These are phyloP conservation scores for Massospora cicadina DNA, from an alignment of 371 early-diverging fungal species.

Conservation along the genomic window DNA sequence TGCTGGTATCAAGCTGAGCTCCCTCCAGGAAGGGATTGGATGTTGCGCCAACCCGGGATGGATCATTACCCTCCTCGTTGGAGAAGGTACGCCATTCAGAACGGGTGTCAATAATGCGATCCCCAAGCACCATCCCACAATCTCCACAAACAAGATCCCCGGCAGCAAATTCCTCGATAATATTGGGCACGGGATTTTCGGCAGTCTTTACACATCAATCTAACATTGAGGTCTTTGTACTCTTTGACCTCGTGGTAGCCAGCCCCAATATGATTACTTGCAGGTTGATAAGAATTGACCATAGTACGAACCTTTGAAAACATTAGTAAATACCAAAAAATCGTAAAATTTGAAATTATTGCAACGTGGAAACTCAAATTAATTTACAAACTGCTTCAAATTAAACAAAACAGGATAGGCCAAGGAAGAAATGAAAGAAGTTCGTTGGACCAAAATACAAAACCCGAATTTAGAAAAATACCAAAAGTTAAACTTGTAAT, in stretches of 20 bases:
- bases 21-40: constrained; percentile 77
- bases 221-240: neutral
- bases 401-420: too few relatives aligned
- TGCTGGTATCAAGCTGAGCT: constrained; percentile 76
- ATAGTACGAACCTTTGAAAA: too few relatives aligned
- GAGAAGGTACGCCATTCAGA: constrained; percentile 99
- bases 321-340: too few relatives aligned
- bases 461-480: too few relatives aligned
- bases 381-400: too few relatives aligned
- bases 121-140: constrained; percentile 92
- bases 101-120: constrained; percentile 95
- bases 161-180: constrained; percentile 90
- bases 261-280: neutral
- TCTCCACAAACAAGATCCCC: constrained; percentile 93
- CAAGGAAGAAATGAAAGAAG: too few relatives aligned
- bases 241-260: neutral
- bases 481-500: too few relatives aligned
- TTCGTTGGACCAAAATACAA: too few relatives aligned
- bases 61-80: constrained; percentile 91
- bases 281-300: neutral
- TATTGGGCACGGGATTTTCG: constrained; percentile 61
- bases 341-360: too few relatives aligned
- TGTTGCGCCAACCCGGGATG: constrained; percentile 96
- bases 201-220: constrained; percentile 53
- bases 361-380: too few relatives aligned